Base-by-base conservation (phyloP, 805 yeast genomes). In the Wickerhamomyces ciferrii region DNA sequence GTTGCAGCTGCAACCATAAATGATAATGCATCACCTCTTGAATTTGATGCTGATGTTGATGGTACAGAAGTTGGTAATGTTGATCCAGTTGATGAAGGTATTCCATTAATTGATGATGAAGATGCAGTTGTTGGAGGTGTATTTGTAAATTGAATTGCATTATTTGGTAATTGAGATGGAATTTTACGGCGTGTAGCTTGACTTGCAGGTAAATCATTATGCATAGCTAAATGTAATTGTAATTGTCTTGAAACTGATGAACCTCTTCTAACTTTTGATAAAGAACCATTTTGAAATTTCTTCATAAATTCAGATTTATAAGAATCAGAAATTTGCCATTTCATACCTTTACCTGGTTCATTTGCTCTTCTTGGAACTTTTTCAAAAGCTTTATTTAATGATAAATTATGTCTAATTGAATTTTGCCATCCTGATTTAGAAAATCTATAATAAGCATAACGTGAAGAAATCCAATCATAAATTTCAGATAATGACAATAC, bases 341-440 rank as follows among this genome's bases (percentile, higher is more conserved):
- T 94, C 96, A 94, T 92, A 53, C 99, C 98, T 66, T 94, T 94
- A 17, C 99, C 99, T 0, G 98, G 97, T 68, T 94, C 98, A 64
- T 89, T 85, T 27, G 96, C 91, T 61, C 87, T 79, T 59, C 99
- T 77, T 37, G 98, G 97, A 20, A 92, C 97, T 68, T 94, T 94
- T 60, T 92, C 98, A 69, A 94, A 94, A 15, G 99, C 98, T 70
- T 92, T 94, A 67, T 94, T 94, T 49, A 94, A 72, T 2, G 97
- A 90, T 46, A 94, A 70, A 63, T 94, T 94, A 67, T 94, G 99
- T 56, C 99, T 82, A 55, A 94, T 92, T 7, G 97, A 90, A 68
- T 94, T 94, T 69, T 94, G 99, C 99, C 99, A 94, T 34, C 99
- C 99, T 9, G 96, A 84, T 65, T 87, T 91, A 21, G 94, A 83